Percentiles rank a stretch among this genome's conserved stretches.
Evolutionary conservation across 2,329 filamentous ascomycete species (phyloP).

Genomic region (Dothiorella sarmentorum): DNA sequence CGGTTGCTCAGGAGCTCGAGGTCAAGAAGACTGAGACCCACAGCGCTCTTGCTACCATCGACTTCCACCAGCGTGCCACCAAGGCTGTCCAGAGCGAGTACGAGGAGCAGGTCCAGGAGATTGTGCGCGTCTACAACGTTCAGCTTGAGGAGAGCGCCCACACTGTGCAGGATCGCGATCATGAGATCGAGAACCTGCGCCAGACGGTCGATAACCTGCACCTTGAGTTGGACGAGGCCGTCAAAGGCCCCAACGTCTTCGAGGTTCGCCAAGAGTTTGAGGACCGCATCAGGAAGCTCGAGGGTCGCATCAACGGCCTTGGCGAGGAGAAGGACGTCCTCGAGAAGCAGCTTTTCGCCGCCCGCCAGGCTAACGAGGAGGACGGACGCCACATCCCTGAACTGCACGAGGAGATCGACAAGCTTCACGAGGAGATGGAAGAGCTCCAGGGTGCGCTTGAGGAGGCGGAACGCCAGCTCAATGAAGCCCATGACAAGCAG

Average conservation of each 20-base stretch:
- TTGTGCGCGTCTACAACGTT: conserved; percentile 16
- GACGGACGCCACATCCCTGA: conserved; percentile 10
- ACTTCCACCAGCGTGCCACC: conserved; percentile 12
- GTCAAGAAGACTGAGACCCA: conserved; percentile 8
- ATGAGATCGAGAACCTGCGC: conserved; percentile 6
- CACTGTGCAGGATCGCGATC: conserved; percentile 3
- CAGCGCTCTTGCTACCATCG: conserved; percentile 2
- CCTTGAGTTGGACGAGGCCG: conserved; percentile 6
- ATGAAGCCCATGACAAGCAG: conserved; percentile 1
- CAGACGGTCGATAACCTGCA: conserved; percentile 14
- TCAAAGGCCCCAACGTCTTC: conserved; percentile 12
- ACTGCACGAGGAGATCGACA: conserved; percentile 12
- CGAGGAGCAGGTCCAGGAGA: conserved; percentile 16
- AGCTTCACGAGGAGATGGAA: conserved; percentile 16
- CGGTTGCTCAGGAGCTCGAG: conserved; percentile 10
- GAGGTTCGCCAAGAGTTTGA: conserved; percentile 18
- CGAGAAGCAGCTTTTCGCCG: conserved; percentile 16
- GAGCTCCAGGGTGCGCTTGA: conserved; percentile 13
- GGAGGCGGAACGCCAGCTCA: conserved; percentile 7
- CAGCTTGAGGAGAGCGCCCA: conserved; percentile 15
- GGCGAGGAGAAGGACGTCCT: conserved; percentile 16
- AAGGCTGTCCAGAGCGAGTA: conserved; percentile 12
- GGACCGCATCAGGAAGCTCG: conserved; percentile 9
- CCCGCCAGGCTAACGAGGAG: conserved; percentile 13
- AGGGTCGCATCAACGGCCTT: conserved; percentile 12